Evolutionary conservation across 352 stramenopile species (phyloP).

Genomic region (Hyaloperonospora brassicae): DNA sequence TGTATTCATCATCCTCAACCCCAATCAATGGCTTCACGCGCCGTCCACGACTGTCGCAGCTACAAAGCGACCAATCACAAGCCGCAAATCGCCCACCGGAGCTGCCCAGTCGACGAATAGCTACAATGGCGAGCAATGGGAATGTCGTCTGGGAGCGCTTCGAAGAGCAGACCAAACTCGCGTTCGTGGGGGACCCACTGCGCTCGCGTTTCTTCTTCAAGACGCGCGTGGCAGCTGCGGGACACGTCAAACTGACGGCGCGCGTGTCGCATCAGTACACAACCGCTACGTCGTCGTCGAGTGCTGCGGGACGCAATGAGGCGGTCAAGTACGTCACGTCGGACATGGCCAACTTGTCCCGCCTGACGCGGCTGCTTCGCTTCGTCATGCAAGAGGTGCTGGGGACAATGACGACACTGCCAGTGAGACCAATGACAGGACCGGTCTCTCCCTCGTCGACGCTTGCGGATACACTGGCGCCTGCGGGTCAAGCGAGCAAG

Average conservation of each 20-base stretch:
- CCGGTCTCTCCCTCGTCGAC: slow-evolving; percentile 4
- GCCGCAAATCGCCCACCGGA: no score
- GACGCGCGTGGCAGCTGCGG: slow-evolving; percentile 28
- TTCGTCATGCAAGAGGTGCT: slow-evolving; percentile 67
- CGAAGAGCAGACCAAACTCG: slow-evolving; percentile 60
- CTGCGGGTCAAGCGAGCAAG: slow-evolving; percentile 7
- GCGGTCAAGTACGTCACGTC: slow-evolving; percentile 25
- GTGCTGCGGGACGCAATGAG: slow-evolving; percentile 7
- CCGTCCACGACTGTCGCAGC: no score
- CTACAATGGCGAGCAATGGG: no score
- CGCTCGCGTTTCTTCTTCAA: slow-evolving; percentile 61
- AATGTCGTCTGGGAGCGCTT: slow-evolving; percentile 55
- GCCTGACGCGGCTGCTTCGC: slow-evolving; percentile 44
- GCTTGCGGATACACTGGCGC: background rate
- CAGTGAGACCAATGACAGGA: background rate
- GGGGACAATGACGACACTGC: slow-evolving; percentile 38
- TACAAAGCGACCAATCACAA: background rate
- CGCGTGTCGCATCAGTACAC: slow-evolving; percentile 34
- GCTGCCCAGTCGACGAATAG: no score
- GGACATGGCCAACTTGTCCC: slow-evolving; percentile 28
- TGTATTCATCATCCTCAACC: no score
- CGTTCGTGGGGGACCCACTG: slow-evolving; percentile 42
- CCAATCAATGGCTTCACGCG: no score
- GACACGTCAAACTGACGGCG: slow-evolving; percentile 33
- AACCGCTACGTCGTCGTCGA: slow-evolving; percentile 10